These are phyloP conservation scores for Termitomyces sp. DNA, from an alignment of 768 basidiomycete genomes.

Conservation along the genomic window DNA sequence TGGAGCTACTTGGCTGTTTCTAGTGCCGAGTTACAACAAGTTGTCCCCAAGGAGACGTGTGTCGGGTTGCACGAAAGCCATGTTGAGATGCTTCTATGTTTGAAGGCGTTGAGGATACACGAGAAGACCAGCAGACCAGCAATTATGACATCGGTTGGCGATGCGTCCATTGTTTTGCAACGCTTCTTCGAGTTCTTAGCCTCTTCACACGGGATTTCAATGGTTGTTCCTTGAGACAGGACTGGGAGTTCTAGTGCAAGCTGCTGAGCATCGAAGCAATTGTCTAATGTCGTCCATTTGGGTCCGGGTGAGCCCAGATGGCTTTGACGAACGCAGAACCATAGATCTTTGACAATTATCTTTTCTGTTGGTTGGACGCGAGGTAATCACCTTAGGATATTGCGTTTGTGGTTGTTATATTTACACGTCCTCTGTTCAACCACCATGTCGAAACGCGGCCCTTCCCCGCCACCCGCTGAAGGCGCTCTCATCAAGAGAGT, in stretches of 20 bases:
- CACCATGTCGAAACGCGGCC: slow-evolving; percentile 68
- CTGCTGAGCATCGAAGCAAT: background rate
- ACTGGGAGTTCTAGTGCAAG: background rate
- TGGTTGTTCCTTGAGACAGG: background rate
- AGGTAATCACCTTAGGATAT: background rate
- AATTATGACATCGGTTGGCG: background rate
- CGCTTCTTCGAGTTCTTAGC: background rate
- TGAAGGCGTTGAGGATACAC: background rate
- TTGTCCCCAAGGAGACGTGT: background rate
- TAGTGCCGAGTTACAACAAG: too few species aligned
- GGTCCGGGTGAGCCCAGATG: background rate
- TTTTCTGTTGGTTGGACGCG: background rate
- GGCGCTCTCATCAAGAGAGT: slow-evolving; percentile 63
- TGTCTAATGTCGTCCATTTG: too few species aligned
- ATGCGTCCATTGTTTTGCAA: background rate
- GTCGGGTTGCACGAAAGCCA: background rate
- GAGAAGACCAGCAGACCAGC: background rate
- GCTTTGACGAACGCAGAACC: too few species aligned
- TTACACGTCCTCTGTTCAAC: background rate
- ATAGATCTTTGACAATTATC: too few species aligned
- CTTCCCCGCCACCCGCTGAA: slow-evolving; percentile 49
- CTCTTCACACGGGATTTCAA: background rate
- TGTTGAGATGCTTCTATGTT: background rate
- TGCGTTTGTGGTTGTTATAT: slow-evolving; percentile 10
- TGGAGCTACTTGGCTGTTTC: too few species aligned